A percentile compares a stretch with the other conserved stretches of the same genome.
Evolutionary conservation across 139 green algal genomes (phyloP).

Genomic region (Picochlorum sp.): DNA sequence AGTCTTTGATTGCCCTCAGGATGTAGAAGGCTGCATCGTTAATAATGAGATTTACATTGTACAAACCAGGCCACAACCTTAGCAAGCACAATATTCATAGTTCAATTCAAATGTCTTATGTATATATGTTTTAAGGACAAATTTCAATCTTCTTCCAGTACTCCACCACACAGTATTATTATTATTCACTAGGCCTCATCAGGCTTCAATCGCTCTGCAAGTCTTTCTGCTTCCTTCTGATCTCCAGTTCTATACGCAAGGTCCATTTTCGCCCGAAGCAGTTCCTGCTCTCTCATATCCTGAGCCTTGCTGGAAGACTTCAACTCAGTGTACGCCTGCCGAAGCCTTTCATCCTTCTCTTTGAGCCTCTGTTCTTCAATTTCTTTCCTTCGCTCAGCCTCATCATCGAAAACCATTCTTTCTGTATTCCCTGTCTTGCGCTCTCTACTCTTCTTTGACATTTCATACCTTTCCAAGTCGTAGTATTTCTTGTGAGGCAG

Average conservation of each 20-base stretch:
- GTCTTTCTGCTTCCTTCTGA: conserved; percentile 30
- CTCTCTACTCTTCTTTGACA: conserved; percentile 1
- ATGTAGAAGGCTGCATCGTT: conserved; percentile 84
- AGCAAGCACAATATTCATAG: too few relatives aligned
- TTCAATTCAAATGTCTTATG: background rate
- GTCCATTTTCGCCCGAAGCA: conserved; percentile 71
- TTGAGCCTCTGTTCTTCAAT: conserved; percentile 31
- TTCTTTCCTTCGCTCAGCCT: conserved; percentile 46
- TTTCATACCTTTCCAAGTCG: conserved; percentile 55
- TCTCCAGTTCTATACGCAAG: conserved; percentile 76
- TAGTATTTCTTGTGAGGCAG: conserved; percentile 50
- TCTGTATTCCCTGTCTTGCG: background rate
- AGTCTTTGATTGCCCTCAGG: conserved; percentile 63
- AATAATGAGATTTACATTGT: conserved; percentile 69
- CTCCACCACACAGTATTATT: background rate
- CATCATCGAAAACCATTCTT: conserved; percentile 41
- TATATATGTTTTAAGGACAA: background rate
- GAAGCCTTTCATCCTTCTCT: conserved; percentile 38
- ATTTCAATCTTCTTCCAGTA: background rate
- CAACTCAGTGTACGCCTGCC: conserved; percentile 60
- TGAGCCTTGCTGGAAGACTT: conserved; percentile 35
- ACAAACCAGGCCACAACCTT: conserved; percentile 86
- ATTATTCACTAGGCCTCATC: background rate
- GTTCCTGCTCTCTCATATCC: conserved; percentile 30
- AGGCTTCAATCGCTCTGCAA: conserved; percentile 3